Conservation (phyloP, 768 basidiomycete species). For the Chalciporus piperatus region DNA sequence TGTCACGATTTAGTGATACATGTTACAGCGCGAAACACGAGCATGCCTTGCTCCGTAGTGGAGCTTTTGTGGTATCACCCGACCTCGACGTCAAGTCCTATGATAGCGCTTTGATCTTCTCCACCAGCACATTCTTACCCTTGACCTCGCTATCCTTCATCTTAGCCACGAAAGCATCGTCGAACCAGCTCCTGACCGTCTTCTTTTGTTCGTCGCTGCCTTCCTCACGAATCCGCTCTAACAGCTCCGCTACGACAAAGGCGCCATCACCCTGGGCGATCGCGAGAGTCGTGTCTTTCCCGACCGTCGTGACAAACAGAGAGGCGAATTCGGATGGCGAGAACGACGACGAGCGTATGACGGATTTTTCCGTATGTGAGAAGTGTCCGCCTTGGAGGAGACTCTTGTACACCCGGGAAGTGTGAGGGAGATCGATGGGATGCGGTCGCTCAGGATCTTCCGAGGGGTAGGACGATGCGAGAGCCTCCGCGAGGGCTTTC, state of each 20-base stretch:
- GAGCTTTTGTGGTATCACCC: constrained; percentile 10
- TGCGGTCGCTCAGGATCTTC: constrained; percentile 50
- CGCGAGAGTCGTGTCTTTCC: constrained; percentile 45
- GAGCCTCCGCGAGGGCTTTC: constrained; percentile 55
- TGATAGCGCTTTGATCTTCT: constrained; percentile 43
- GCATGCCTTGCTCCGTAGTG: not conserved
- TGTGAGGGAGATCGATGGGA: constrained; percentile 78
- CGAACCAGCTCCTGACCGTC: constrained; percentile 60
- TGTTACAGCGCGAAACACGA: not conserved
- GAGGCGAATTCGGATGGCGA: constrained; percentile 58
- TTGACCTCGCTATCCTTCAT: constrained; percentile 59
- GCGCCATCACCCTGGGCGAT: constrained; percentile 65
- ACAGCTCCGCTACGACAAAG: constrained; percentile 74
- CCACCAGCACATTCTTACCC: constrained; percentile 69
- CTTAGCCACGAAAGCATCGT: constrained; percentile 39
- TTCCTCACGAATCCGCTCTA: constrained; percentile 53
- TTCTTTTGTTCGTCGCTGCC: constrained; percentile 39
- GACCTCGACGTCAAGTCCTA: constrained; percentile 7
- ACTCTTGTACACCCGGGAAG: constrained; percentile 82
- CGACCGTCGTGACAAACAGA: constrained; percentile 53
- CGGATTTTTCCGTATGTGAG: constrained; percentile 53
- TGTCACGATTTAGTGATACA: not conserved
- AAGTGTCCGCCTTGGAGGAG: constrained; percentile 91
- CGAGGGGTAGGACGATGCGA: constrained; percentile 57
- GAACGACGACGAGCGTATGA: constrained; percentile 55